These are phyloP conservation scores for Penicillium herquei DNA, from an alignment of 495 filamentous ascomycete genomes.

Conservation along the genomic window DNA sequence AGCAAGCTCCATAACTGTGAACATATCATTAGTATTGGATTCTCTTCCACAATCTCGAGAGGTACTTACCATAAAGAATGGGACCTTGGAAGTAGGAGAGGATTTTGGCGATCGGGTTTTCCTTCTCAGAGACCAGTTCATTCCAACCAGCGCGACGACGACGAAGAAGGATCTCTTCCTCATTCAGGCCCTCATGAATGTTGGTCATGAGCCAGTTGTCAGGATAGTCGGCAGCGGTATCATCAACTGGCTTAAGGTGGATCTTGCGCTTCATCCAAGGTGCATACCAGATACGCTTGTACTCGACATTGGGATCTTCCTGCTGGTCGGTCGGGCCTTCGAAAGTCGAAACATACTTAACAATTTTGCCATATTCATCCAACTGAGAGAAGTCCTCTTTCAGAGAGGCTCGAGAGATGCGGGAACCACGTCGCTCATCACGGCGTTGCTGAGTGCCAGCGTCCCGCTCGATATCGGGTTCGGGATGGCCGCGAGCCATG, in stretches of 20 bases:
- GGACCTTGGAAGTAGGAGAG: conserved; percentile 73
- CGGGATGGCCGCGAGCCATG: conserved; percentile 20
- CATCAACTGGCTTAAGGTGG: conserved; percentile 37
- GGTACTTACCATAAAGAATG: conserved; percentile 71
- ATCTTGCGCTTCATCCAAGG: conserved; percentile 58
- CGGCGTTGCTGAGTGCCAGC: neutral
- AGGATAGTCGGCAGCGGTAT: conserved; percentile 49
- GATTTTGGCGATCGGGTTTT: conserved; percentile 70
- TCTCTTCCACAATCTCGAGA: neutral
- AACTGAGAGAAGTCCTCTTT: conserved; percentile 37
- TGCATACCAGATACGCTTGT: conserved; percentile 49
- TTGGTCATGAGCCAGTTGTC: conserved; percentile 73
- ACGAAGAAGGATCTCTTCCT: conserved; percentile 52
- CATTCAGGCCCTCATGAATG: conserved; percentile 58
- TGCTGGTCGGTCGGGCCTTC: conserved; percentile 40
- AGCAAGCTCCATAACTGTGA: conserved; percentile 75
- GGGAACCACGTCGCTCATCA: conserved; percentile 23
- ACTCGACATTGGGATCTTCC: conserved; percentile 26
- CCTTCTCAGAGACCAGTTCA: conserved; percentile 70
- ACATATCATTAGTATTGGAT: neutral
- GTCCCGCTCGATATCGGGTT: neutral
- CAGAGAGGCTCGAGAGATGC: conserved; percentile 40
- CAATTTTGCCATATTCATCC: conserved; percentile 57
- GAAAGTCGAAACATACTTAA: conserved; percentile 64
- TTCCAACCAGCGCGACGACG: conserved; percentile 67